Evolutionary conservation across 2,329 filamentous ascomycete species (phyloP), one percentile per base, ranked within the genome.

Genomic region (Pseudogymnoascus sp.): DNA sequence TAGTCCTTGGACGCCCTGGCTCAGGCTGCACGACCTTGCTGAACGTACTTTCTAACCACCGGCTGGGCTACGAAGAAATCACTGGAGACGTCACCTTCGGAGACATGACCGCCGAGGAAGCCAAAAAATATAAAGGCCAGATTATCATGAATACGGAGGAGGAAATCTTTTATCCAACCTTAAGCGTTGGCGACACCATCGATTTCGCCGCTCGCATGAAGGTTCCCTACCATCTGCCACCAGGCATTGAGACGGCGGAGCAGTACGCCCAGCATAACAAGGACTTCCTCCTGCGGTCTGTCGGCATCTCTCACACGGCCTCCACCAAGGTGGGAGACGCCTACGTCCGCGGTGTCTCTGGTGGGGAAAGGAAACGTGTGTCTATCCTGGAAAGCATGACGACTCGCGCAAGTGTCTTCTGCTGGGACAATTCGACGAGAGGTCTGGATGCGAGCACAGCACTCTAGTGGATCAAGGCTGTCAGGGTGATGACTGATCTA

Each of bases 21-120:
- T 80, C 85, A 3, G 87, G 87, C 36, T 91, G 88, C 72, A 89
- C 87, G 0, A 88, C 87, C 0, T 78, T 91, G 12, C 77, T 92
- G 54, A 91, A 88, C 69, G 79, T 88, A 68, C 78, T 91, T 5
- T 80, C 86, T 60, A 91, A 91, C 69, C 42, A 47, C 21, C 18
- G 42, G 11, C 18, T 23, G 11, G 42, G 42, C 21, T 90, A 82
- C 67, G 77, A 80, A 42, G 77, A 77, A 2, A 79, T 89, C 2
- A 72, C 78, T 0, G 87, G 86, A 0, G 80, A 87, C 39, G 79
- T 89, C 3, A 75, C 77, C 21, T 88, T 82, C 68, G 86, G 81
- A 1, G 74, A 75, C 0, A 73, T 83, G 64, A 70, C 71, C 4
- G 66, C 73, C 1, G 71, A 78, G 21, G 73, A 81, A 66, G 76